Conservation (phyloP, 768 basidiomycete species). For the Russula abietina region DNA sequence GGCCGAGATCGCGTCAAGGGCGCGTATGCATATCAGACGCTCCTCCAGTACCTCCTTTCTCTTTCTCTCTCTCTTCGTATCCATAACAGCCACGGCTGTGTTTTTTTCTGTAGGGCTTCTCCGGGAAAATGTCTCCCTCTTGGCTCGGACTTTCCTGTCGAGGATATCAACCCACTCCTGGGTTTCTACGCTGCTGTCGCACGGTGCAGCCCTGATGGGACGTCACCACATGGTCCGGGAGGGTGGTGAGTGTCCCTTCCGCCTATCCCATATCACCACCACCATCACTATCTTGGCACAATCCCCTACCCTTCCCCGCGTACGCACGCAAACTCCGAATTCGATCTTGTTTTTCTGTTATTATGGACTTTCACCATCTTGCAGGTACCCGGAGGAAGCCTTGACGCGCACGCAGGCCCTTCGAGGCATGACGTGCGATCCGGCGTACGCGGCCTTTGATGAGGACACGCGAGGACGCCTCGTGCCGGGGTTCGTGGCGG, state of each 20-base stretch:
- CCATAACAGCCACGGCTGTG: not conserved
- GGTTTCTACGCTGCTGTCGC: conserved; percentile 89
- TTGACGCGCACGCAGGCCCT: conserved; percentile 77
- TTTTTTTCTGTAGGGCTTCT: conserved; percentile 38
- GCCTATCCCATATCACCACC: not conserved
- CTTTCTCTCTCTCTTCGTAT: not conserved
- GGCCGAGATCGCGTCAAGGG: conserved; percentile 77
- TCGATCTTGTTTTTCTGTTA: not conserved
- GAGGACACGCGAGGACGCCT: conserved; percentile 71
- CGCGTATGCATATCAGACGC: conserved; percentile 83
- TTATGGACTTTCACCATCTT: not conserved
- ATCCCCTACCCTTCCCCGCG: not conserved
- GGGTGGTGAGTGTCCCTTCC: conserved; percentile 60
- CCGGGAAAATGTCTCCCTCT: conserved; percentile 58
- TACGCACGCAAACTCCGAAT: not conserved
- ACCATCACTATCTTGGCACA: not conserved
- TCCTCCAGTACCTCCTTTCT: conserved; percentile 60
- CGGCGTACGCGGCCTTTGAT: conserved; percentile 81
- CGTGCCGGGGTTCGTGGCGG: conserved; percentile 71
- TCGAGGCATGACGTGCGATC: conserved; percentile 85
- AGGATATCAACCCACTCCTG: conserved; percentile 80
- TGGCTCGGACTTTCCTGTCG: conserved; percentile 93
- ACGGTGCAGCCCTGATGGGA: conserved; percentile 58
- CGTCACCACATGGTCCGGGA: conserved; percentile 71
- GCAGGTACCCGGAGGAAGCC: conserved; percentile 72